These are phyloP conservation scores for Tolypocladium tundrense DNA, from an alignment of 2,329 filamentous ascomycete species.

Conservation along the genomic window DNA sequence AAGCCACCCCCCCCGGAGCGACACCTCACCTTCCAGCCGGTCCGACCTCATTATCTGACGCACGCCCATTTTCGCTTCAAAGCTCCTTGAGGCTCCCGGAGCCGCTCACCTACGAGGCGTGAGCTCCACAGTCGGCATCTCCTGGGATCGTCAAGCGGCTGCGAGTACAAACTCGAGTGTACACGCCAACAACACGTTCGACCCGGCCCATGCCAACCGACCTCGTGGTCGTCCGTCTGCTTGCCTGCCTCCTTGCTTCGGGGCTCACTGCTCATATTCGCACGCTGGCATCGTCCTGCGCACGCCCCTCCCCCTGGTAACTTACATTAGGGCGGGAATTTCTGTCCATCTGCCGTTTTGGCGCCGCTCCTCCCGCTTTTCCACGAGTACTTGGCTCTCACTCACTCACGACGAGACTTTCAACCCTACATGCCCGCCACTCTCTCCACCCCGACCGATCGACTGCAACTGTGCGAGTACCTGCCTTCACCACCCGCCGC, in stretches of 20 bases:
- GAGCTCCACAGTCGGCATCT: slow-evolving; percentile 1
- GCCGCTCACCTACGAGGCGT: background rate
- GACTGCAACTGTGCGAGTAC: background rate
- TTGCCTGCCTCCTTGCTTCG: background rate
- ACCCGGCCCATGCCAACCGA: background rate
- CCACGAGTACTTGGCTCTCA: background rate
- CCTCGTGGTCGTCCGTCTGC: background rate
- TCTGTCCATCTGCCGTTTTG: slow-evolving; percentile 2
- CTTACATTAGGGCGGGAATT: background rate
- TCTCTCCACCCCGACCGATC: background rate
- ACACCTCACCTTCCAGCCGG: background rate
- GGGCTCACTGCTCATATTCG: background rate
- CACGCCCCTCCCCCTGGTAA: slow-evolving; percentile 1
- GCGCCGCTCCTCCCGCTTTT: background rate
- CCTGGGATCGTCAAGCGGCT: background rate
- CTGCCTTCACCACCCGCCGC: background rate
- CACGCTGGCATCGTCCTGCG: background rate
- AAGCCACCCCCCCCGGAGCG: background rate
- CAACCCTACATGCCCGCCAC: background rate
- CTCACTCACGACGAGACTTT: background rate
- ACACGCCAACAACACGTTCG: background rate
- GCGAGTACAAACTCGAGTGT: too few relatives aligned
- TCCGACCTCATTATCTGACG: background rate
- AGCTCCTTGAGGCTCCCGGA: background rate
- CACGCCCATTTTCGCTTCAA: background rate